Evolutionary conservation across 106 monocot genomes (phyloP), one percentile per base, ranked within the genome.

Genomic region (Cymbidium sinense): DNA sequence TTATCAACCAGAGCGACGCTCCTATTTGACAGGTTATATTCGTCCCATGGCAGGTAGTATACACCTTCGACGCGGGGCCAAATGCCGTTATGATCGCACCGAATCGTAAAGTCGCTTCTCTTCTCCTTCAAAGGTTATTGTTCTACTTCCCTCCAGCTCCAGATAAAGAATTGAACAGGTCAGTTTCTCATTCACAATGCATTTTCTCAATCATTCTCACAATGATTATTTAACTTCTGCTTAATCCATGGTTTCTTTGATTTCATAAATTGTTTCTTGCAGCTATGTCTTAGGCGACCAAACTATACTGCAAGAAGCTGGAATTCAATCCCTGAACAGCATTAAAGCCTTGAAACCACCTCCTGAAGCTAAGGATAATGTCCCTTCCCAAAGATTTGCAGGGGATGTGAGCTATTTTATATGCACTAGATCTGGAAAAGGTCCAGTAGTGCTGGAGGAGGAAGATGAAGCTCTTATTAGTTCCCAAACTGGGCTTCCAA

Each of bases 1-100:
- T 6, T 39, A 39, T 39, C 3, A 4, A 7, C 7, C 37, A 37
- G 5, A 1, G 1, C 37, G n/a, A n/a, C n/a, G n/a, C n/a, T n/a
- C n/a, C n/a, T n/a, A n/a, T n/a, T n/a, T n/a, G n/a, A 62, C 15
- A 62, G 8, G 27, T 11, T 25, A 27, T 27, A 28, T 13, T 47
- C 2, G 47, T 47, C 23, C 58, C 54, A 67, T 83, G 29, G 34
- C 84, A 94, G 98, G 98, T 87, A 19, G 94, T 90, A 0, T 94
- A 92, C 79, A 99, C 98, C 7, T 99, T 94, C 74, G 98, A 99
- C 85, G 98, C 98, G 1, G 94, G 94, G 5, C 98, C 98, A 35
- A 94, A 99, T 85, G 98, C 94, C 44, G 98, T 98, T 70, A 9
- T 98, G 70, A 90, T 98, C 43, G 88, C 92, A 71, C 83, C 65